Evolutionary conservation across 2,329 filamentous ascomycete genomes (phyloP).

Genomic region (Verticillium dahliae): DNA sequence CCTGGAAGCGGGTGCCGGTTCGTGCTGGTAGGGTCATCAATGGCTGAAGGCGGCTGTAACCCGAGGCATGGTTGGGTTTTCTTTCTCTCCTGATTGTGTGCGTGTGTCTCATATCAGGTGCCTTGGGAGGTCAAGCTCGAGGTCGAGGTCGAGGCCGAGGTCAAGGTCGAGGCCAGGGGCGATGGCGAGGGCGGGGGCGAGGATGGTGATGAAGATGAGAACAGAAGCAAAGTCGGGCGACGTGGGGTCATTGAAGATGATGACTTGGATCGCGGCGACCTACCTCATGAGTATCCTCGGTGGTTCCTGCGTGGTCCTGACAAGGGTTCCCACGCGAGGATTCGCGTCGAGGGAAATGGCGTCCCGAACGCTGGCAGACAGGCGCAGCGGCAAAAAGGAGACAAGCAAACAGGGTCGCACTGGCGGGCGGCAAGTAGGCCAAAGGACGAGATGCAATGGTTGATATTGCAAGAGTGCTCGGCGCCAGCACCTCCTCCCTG

Average conservation of each 20-base stretch:
- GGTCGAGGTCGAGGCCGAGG: slow-evolving; percentile 15
- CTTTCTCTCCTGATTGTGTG: slow-evolving; percentile 18
- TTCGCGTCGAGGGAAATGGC: background rate
- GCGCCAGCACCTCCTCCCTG: background rate
- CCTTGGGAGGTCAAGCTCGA: slow-evolving; percentile 6
- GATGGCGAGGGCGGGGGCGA: slow-evolving; percentile 1
- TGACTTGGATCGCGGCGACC: background rate
- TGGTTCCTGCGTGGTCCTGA: background rate
- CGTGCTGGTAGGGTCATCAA: background rate
- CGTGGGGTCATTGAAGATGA: background rate
- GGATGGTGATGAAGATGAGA: slow-evolving; percentile 9
- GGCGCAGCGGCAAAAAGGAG: background rate
- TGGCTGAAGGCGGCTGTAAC: background rate
- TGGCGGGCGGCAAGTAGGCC: background rate
- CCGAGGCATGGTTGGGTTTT: background rate
- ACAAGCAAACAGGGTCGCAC: background rate
- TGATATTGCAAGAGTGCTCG: background rate
- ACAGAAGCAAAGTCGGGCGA: slow-evolving; percentile 9
- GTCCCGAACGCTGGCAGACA: background rate
- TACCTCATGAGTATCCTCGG: background rate
- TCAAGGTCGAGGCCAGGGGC: slow-evolving; percentile 5
- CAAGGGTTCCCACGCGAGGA: background rate
- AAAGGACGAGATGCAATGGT: background rate
- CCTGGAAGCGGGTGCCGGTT: background rate
- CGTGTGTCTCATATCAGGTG: background rate